A percentile compares a stretch with the other conserved stretches of the same genome.
phyloP scores from a whole-genome alignment of 1,284 basidiomycete genomes.

The Kwoniella shivajii region DNA sequence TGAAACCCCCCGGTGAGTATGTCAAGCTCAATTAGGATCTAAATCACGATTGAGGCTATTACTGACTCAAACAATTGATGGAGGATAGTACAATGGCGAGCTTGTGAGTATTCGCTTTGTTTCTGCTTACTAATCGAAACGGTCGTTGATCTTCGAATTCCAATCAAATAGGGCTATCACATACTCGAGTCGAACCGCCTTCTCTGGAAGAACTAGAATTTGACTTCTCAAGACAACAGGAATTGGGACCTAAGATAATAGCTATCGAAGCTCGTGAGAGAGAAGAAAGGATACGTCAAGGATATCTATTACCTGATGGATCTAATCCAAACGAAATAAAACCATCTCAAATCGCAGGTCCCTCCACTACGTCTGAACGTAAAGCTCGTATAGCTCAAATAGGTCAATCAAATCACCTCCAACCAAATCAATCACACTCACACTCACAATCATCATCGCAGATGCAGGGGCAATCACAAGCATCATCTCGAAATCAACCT shows the following conservation, averaged over 20 bases:
- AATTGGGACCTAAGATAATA: constrained; percentile 29
- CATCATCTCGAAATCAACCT: background rate
- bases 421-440: background rate
- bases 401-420: background rate
- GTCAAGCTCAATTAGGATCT: background rate
- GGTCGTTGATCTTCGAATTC: background rate
- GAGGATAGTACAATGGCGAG: constrained; percentile 43
- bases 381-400: constrained; percentile 10
- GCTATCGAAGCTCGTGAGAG: constrained; percentile 44
- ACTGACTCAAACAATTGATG: too few species aligned
- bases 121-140: background rate
- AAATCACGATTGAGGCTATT: background rate
- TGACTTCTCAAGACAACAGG: constrained; percentile 31
- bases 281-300: constrained; percentile 48
- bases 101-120: constrained; percentile 25
- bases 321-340: background rate
- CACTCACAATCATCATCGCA: background rate
- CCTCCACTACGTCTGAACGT: constrained; percentile 14
- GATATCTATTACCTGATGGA: constrained; percentile 40
- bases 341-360: constrained; percentile 15
- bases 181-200: constrained; percentile 44
- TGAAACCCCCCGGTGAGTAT: constrained; percentile 36
- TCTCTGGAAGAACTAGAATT: constrained; percentile 36
- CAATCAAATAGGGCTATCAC: constrained; percentile 33
- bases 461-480: background rate